A percentile compares a stretch with the other conserved stretches of the same genome.
phyloP scores from a whole-genome alignment of 768 basidiomycete species.

The Tylopilus plumbeoviolaceoides region DNA sequence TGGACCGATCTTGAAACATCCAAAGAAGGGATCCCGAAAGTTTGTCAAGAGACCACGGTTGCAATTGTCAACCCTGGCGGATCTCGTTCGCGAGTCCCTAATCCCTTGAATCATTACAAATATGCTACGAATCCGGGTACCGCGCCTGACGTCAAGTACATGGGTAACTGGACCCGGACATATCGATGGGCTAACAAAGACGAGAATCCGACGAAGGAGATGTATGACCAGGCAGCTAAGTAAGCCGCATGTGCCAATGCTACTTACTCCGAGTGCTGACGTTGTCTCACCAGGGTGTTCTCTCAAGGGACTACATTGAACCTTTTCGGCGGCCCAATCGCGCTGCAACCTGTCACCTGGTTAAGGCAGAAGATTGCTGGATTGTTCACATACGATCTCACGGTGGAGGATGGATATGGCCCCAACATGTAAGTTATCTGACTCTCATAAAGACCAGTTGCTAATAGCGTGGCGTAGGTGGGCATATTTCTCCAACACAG shows the following conservation, averaged over 20 bases:
- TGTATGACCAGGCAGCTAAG: conserved; percentile 11
- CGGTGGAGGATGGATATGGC: conserved; percentile 5
- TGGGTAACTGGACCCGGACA: conserved; percentile 9
- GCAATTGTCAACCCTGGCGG: neutral
- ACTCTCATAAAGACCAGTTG: neutral
- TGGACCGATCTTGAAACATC: conserved; percentile 10
- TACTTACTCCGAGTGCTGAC: neutral
- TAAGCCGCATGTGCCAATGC: neutral
- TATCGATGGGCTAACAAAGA: conserved; percentile 11
- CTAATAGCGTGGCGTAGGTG: conserved; percentile 3
- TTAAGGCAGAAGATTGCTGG: conserved; percentile 14
- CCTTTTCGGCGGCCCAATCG: neutral
- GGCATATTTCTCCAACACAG: conserved; percentile 14
- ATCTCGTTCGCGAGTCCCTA: neutral
- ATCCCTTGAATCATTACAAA: conserved; percentile 16
- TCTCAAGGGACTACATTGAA: neutral
- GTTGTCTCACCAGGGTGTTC: conserved; percentile 3
- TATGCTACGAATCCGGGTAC: conserved; percentile 1
- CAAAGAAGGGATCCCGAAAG: neutral
- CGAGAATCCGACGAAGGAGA: conserved; percentile 3
- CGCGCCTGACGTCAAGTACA: neutral
- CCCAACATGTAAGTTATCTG: conserved; percentile 13
- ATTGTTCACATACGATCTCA: conserved; percentile 16
- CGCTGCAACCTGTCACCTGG: conserved; percentile 6
- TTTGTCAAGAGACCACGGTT: neutral